A percentile compares a stretch with the other conserved stretches of the same genome.
Conservation (phyloP, 2,329 filamentous ascomycete species). For the Bipolaris cookei region DNA sequence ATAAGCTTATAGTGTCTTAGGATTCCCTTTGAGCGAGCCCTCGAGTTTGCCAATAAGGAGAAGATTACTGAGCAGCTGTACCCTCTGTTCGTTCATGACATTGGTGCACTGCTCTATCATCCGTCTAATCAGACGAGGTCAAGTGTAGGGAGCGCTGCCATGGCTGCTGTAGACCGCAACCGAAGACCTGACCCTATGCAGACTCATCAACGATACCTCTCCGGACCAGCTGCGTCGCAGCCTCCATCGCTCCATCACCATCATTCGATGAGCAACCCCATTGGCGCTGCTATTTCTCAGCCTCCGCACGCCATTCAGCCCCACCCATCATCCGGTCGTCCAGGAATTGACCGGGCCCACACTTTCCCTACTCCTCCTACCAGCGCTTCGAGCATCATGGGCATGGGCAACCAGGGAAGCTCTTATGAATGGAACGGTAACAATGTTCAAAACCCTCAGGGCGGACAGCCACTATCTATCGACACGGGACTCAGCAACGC, state of each 20-base stretch:
- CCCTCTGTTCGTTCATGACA: constrained; percentile 96
- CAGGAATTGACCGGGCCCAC: constrained; percentile 77
- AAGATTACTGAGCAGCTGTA: constrained; percentile 97
- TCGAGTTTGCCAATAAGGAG: constrained; percentile 99
- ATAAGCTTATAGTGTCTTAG: constrained; percentile 55
- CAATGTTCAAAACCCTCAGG: constrained; percentile 55
- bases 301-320: constrained; percentile 68
- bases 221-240: constrained; percentile 64
- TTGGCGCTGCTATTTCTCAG: constrained; percentile 68
- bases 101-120: constrained; percentile 90
- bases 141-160: constrained; percentile 71
- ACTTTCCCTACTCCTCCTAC: constrained; percentile 94
- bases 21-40: constrained; percentile 97
- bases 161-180: constrained; percentile 76
- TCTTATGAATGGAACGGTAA: constrained; percentile 77
- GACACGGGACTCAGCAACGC: constrained; percentile 79
- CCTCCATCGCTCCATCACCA: constrained; percentile 76
- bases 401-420: constrained; percentile 74
- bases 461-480: constrained; percentile 77
- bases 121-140: constrained; percentile 84
- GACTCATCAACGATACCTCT: constrained; percentile 60
- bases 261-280: constrained; percentile 68
- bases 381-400: constrained; percentile 85
- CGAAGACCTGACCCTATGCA: constrained; percentile 50
- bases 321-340: constrained; percentile 66